A percentile compares a stretch with the other conserved stretches of the same genome.
Evolutionary conservation across 495 filamentous ascomycete genomes (phyloP).

Genomic region (Tuber microsphaerosporum): DNA sequence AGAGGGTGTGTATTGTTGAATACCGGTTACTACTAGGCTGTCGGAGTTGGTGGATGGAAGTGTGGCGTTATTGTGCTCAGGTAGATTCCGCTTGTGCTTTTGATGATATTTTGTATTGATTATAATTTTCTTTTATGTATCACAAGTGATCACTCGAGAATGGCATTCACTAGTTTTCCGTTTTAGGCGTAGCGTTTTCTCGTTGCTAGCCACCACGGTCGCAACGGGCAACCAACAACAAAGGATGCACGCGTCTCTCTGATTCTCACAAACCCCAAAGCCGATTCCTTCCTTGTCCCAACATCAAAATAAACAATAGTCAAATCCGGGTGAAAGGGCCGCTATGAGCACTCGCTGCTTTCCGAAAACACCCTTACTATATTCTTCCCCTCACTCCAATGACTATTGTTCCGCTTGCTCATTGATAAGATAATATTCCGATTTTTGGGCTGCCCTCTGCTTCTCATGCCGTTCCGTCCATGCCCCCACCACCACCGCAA

Average conservation of each 20-base stretch:
- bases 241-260: neutral
- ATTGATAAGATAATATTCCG: conserved; percentile 1
- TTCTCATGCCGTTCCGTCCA: conserved; percentile 21
- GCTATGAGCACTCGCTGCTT: neutral
- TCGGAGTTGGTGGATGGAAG: neutral
- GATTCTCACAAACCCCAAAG: neutral
- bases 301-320: neutral
- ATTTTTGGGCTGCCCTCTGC: neutral
- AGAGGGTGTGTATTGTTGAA: too few species aligned
- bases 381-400: neutral
- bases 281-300: neutral
- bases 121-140: neutral
- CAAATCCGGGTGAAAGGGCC: neutral
- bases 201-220: neutral
- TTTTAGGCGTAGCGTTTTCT: neutral
- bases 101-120: neutral
- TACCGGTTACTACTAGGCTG: neutral
- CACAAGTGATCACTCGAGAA: neutral
- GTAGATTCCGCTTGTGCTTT: neutral
- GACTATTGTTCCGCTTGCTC: neutral
- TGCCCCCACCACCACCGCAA: conserved; percentile 34
- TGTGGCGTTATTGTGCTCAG: neutral
- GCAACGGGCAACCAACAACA: conserved; percentile 2
- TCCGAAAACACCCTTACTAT: neutral
- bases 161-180: neutral